These are phyloP conservation scores for Nevesoporus exiguus DNA, from an alignment of 768 basidiomycete species.

Conservation along the genomic window DNA sequence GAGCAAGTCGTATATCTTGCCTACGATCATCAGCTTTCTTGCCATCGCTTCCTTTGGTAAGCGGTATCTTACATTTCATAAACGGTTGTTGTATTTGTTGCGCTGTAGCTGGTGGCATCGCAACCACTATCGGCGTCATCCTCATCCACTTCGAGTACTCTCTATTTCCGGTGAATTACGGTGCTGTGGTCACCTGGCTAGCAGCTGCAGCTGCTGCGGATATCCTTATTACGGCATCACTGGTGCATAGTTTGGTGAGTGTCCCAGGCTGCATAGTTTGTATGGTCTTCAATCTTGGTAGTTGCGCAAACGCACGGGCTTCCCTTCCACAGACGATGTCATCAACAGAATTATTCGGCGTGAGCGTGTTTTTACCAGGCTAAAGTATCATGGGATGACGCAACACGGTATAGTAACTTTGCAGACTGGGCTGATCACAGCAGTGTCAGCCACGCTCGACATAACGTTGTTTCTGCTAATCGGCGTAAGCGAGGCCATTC, in stretches of 20 bases:
- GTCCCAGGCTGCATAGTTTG: background rate
- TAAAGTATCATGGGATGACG: background rate
- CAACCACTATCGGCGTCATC: constrained; percentile 30
- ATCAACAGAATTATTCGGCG: constrained; percentile 42
- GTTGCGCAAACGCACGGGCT: constrained; percentile 38
- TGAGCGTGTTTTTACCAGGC: constrained; percentile 14
- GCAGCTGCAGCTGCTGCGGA: constrained; percentile 40
- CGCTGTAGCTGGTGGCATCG: constrained; percentile 33
- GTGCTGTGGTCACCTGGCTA: constrained; percentile 40
- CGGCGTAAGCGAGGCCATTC: background rate
- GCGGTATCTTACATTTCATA: background rate
- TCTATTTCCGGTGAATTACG: constrained; percentile 34
- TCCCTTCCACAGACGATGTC: constrained; percentile 35
- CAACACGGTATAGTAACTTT: constrained; percentile 21
- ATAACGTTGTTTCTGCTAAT: constrained; percentile 18
- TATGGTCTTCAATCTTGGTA: constrained; percentile 8
- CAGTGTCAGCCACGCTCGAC: constrained; percentile 16
- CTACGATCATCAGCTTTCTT: constrained; percentile 21
- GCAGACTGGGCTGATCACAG: constrained; percentile 26
- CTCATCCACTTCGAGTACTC: constrained; percentile 31
- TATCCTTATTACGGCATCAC: constrained; percentile 39
- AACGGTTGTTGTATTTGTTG: background rate
- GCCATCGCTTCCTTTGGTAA: constrained; percentile 8
- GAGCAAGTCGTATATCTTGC: constrained; percentile 27
- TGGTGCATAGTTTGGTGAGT: constrained; percentile 43